Evolutionary conservation across 2,329 filamentous ascomycete genomes (phyloP), one percentile per base, ranked within the genome.

Genomic region (Verticillium nonalfalfae): DNA sequence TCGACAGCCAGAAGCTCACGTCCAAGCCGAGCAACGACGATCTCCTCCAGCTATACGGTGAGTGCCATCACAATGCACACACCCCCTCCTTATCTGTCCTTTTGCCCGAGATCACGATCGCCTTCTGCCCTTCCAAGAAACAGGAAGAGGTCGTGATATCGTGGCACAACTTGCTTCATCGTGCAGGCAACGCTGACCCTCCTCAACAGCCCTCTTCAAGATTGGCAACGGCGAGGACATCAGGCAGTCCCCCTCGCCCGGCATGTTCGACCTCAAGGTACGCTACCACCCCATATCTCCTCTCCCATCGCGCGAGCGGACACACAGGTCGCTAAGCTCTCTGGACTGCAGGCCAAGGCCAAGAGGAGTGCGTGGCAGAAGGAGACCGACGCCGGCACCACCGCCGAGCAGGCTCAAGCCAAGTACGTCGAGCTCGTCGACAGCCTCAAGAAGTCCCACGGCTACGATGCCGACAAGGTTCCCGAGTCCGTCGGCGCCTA

Each of bases 301-400:
- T 11, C 35, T 10, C 56, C 33, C 59, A 52, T 50, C 60, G 55
- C 34, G 35, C 39, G 54, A 60, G 34, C 31, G 15, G n/a, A 56
- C n/a, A 50, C 33, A 54, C 45, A 59, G 21, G 21, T 13, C 45
- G 45, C 45, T 52, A 52, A 52, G 10, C 52, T 57, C 26, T 35
- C 50, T 26, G 10, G 33, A 66, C 59, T 59, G 67, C 69, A 92
- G 90, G 86, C 81, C 78, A 96, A 95, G 80, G 86, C 86, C 70
- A 96, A 96, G 84, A 85, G 88, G 79, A 83, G 81, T 69, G 86
- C 89, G 60, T 97, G 92, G 92, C 79, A 91, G 77, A 83, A 87
- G 72, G 70, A 87, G 65, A 84, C 85, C 70, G 84, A 93, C 64
- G 82, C 87, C 63, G 85, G 82, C 58, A 73, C 86, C 67, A 85